These are phyloP conservation scores for Trametes cingulata DNA, from an alignment of 768 basidiomycete species.

Conservation along the genomic window DNA sequence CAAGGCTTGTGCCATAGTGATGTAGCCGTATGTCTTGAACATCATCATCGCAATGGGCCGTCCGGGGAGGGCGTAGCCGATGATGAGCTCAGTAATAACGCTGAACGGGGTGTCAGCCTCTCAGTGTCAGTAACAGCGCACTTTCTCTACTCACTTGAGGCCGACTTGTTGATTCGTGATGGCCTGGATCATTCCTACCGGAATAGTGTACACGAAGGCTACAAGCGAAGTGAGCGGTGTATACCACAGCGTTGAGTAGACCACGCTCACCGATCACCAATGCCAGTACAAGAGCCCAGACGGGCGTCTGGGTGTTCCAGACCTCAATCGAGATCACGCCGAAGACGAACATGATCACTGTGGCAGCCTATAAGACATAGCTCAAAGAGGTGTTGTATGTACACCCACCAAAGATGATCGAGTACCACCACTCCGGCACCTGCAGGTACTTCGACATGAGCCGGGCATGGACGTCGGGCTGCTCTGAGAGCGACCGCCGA, in stretches of 20 bases:
- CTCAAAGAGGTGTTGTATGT: neutral
- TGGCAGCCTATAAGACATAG: neutral
- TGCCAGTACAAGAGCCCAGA: constrained; percentile 73
- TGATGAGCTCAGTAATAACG: constrained; percentile 80
- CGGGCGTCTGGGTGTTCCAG: constrained; percentile 74
- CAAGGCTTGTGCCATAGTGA: constrained; percentile 68
- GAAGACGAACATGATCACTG: constrained; percentile 64
- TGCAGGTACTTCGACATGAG: constrained; percentile 77
- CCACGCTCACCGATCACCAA: constrained; percentile 52
- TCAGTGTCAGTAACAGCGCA: neutral
- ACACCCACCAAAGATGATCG: constrained; percentile 50
- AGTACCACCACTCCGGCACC: constrained; percentile 89
- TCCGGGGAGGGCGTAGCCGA: constrained; percentile 79
- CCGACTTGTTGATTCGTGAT: constrained; percentile 82
- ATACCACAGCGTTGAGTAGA: neutral
- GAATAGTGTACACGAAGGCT: constrained; percentile 48
- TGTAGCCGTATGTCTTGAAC: constrained; percentile 83
- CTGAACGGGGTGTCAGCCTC: constrained; percentile 28
- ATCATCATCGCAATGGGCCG: constrained; percentile 82
- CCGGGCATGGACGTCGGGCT: constrained; percentile 83
- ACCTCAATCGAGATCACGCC: constrained; percentile 69
- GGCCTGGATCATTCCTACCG: constrained; percentile 61
- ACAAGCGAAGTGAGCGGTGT: neutral
- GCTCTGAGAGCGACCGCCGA: constrained; percentile 70
- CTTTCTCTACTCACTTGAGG: constrained; percentile 40